Conservation (phyloP, 768 basidiomycete genomes). For the Leccinum variicolor region DNA sequence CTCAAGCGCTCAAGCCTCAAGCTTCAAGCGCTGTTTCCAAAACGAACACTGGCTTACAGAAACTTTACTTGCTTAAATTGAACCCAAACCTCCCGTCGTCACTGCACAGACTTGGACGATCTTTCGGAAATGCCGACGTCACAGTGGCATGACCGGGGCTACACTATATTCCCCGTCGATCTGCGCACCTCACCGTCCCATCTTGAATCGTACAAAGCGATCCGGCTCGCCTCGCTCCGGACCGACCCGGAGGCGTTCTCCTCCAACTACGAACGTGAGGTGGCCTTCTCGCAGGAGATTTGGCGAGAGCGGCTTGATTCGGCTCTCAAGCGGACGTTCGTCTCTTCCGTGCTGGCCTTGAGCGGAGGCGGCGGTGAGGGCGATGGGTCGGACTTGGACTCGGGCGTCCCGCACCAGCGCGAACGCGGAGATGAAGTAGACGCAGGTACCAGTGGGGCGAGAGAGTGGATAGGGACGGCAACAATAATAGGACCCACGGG, state of each 20-base stretch:
- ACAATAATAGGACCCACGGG: constrained; percentile 13
- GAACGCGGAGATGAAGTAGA: neutral
- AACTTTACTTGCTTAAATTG: neutral
- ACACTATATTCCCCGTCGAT: constrained; percentile 16
- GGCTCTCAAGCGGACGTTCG: constrained; percentile 9
- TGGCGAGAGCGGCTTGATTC: constrained; percentile 23
- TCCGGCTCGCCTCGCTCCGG: constrained; percentile 23
- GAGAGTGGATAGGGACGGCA: constrained; percentile 22
- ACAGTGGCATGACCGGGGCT: neutral
- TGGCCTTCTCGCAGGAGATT: constrained; percentile 15
- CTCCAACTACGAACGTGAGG: constrained; percentile 23
- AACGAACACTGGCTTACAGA: neutral
- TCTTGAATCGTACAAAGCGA: constrained; percentile 19
- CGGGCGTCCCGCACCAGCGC: neutral
- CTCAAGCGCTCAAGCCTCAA: neutral
- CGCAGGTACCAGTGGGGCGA: neutral
- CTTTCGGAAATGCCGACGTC: neutral
- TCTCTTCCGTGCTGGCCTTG: constrained; percentile 3
- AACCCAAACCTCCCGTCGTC: neutral
- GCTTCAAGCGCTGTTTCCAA: neutral
- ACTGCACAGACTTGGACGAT: neutral
- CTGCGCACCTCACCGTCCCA: constrained; percentile 17
- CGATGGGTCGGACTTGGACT: neutral
- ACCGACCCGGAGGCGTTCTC: constrained; percentile 19
- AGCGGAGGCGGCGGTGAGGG: neutral